A percentile compares a stretch with the other conserved stretches of the same genome.
Conservation (phyloP, 2,329 filamentous ascomycete genomes). For the Sclerotinia subarctica region DNA sequence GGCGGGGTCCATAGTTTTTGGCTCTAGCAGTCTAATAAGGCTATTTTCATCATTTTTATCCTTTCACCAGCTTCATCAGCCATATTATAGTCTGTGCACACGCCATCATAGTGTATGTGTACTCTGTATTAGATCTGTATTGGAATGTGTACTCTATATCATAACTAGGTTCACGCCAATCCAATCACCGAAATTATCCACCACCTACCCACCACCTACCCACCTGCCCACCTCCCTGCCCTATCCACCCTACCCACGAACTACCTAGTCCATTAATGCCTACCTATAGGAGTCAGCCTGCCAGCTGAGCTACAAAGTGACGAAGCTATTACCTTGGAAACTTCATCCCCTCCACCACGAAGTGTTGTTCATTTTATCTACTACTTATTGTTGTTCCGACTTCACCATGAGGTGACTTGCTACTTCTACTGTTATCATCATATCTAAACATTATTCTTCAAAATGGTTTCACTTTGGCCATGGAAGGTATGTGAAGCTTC, state of each 20-base stretch:
- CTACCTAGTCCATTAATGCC: neutral
- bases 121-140: too few relatives aligned
- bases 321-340: constrained; percentile 3
- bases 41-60: neutral
- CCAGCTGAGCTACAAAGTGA: constrained; percentile 7
- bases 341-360: neutral
- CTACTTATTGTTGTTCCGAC: neutral
- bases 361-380: neutral
- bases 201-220: too few relatives aligned
- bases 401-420: constrained; percentile 26
- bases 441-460: constrained; percentile 24
- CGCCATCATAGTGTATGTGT: neutral
- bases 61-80: too few relatives aligned
- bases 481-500: constrained; percentile 61
- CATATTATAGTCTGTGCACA: neutral
- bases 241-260: neutral
- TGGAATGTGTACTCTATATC: neutral
- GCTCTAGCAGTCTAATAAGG: neutral
- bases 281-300: neutral
- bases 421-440: neutral
- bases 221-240: too few relatives aligned
- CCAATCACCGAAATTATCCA: constrained; percentile 9
- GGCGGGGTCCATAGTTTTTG: neutral
- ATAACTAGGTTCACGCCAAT: neutral
- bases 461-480: constrained; percentile 83